phyloP scores from a whole-genome alignment of 768 basidiomycete species.

The Hortiboletus flavorubellus region DNA sequence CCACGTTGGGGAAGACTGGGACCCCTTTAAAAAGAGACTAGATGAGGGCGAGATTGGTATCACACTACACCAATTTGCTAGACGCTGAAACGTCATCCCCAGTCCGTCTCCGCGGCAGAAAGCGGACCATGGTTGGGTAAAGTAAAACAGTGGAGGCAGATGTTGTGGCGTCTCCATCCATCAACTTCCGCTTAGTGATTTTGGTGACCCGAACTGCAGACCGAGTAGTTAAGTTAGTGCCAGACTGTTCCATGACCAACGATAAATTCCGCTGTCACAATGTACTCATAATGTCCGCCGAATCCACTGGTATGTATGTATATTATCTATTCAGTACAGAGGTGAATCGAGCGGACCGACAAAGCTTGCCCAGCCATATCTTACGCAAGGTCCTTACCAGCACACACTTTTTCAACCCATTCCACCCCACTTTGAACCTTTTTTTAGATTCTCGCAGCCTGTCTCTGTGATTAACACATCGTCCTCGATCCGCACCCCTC shows the following conservation, averaged over 20 bases:
- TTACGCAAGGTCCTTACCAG: constrained; percentile 43
- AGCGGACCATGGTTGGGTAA: constrained; percentile 88
- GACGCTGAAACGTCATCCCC: constrained; percentile 10
- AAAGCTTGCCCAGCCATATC: constrained; percentile 6
- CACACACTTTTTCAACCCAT: constrained; percentile 82
- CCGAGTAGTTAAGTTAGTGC: neutral
- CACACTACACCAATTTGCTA: neutral
- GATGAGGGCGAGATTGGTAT: constrained; percentile 60
- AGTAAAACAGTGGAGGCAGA: too few species aligned
- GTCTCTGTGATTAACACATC: constrained; percentile 73
- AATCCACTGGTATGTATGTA: neutral
- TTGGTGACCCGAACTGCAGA: neutral
- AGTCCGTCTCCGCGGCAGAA: constrained; percentile 86
- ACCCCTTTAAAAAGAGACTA: constrained; percentile 53
- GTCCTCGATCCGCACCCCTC: constrained; percentile 94
- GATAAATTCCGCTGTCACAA: neutral
- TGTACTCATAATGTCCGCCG: neutral
- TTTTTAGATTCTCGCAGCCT: constrained; percentile 80
- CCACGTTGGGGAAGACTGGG: constrained; percentile 67
- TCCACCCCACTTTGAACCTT: constrained; percentile 77
- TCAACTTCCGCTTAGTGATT: neutral
- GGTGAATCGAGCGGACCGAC: neutral
- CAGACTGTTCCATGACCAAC: neutral
- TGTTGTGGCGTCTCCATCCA: neutral
- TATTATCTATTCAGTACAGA: neutral